Base-by-base conservation (phyloP, 352 stramenopile species). In the Pythium pyrilobum region DNA sequence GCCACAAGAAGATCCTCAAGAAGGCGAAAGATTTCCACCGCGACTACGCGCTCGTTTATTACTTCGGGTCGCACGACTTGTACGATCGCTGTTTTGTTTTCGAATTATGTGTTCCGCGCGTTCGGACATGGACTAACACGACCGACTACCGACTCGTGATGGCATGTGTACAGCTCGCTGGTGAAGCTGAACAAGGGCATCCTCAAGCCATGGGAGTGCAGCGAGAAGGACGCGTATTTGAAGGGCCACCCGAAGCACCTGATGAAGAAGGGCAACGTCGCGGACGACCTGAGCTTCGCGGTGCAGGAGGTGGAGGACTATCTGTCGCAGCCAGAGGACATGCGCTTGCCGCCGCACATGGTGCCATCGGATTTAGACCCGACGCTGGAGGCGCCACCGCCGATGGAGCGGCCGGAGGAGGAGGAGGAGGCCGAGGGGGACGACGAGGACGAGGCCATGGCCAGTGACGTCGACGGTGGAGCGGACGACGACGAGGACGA, bases 51-150 rank as follows among this genome's bases (percentile, higher is more conserved):
- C 50, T 94, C 48, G 83, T 94, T 11, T 94, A 94, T 50, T 94
- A 85, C 67, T 94, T 94, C 50, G 81, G 81, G 45, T 89, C 75
- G 21, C 70, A 89, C 32, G 60, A 88, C 48, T 94, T 94, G 82
- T 93, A 86, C 64, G 77, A 69, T 6, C 10, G 27, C 27, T 62
- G 23, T 16, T 15, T 46, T 50, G 13, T 24, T 41, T 58, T 9
- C 3, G 28, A 13, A 23, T 7, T 42, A 53, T 16, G n/a, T n/a
- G n/a, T n/a, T n/a, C n/a, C n/a, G n/a, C n/a, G n/a, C n/a, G n/a
- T n/a, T n/a, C n/a, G n/a, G n/a, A n/a, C n/a, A n/a, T n/a, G n/a
- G n/a, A n/a, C n/a, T n/a, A n/a, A n/a, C n/a, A n/a, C n/a, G n/a
- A n/a, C n/a, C n/a, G n/a, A n/a, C n/a, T n/a, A n/a, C n/a, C n/a